These are phyloP conservation scores for Spongiforma sp. DNA, from an alignment of 1,284 basidiomycete genomes.

Conservation along the genomic window DNA sequence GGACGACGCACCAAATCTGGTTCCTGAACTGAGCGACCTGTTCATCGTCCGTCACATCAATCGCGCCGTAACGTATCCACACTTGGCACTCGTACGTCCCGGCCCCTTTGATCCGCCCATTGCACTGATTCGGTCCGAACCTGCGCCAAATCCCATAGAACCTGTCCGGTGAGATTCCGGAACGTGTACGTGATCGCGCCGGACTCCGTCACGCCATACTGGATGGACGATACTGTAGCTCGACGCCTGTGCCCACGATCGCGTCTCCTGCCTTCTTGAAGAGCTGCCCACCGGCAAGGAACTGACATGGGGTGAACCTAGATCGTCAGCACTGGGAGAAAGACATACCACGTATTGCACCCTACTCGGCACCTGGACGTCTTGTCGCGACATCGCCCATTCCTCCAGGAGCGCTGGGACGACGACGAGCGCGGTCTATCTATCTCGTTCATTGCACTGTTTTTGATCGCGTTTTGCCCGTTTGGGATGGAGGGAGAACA, in stretches of 20 bases:
- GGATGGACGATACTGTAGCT: slow-evolving; percentile 13
- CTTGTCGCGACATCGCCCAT: not conserved
- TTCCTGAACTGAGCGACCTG: slow-evolving; percentile 30
- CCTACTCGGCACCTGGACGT: slow-evolving; percentile 3
- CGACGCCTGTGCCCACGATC: slow-evolving; percentile 25
- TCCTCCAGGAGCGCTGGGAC: slow-evolving; percentile 18
- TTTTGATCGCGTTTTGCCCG: slow-evolving; percentile 23
- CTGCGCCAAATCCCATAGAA: slow-evolving; percentile 33
- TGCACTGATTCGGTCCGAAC: slow-evolving; percentile 20
- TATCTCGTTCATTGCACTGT: slow-evolving; percentile 14
- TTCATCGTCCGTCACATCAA: slow-evolving; percentile 25
- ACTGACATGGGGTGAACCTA: no score
- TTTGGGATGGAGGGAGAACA: slow-evolving; percentile 12
- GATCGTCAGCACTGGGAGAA: no score
- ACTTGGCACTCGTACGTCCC: slow-evolving; percentile 29
- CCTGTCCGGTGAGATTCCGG: slow-evolving; percentile 8
- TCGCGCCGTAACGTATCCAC: slow-evolving; percentile 23
- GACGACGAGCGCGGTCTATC: slow-evolving; percentile 6
- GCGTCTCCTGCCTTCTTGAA: slow-evolving; percentile 25
- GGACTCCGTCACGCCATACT: slow-evolving; percentile 31
- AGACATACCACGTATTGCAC: slow-evolving; percentile 24
- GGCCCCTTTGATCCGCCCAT: slow-evolving; percentile 27
- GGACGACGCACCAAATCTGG: slow-evolving; percentile 27
- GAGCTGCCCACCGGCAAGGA: slow-evolving; percentile 28
- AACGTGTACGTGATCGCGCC: slow-evolving; percentile 5